phyloP scores from a whole-genome alignment of 441 rosid species.

The Syzygium malaccense region DNA sequence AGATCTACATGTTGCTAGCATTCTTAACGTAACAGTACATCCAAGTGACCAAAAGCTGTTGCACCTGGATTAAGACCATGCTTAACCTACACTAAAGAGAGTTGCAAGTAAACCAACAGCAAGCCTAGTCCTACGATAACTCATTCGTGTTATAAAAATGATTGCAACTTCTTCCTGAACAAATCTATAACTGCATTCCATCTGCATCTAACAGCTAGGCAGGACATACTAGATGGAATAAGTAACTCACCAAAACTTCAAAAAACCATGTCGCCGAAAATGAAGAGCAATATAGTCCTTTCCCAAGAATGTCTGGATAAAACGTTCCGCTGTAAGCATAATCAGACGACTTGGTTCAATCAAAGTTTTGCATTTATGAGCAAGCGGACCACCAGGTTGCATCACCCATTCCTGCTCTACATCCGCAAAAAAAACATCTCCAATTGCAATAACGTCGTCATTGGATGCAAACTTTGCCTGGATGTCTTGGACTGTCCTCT shows the following conservation, averaged over 20 bases:
- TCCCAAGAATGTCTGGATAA: slow-evolving; percentile 89
- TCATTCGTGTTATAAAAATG: neutral
- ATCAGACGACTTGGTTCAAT: slow-evolving; percentile 80
- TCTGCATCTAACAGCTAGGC: neutral
- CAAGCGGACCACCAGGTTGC: slow-evolving; percentile 94
- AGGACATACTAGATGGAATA: neutral
- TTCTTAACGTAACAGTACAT: neutral
- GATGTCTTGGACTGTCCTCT: slow-evolving; percentile 55
- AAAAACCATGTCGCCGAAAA: slow-evolving; percentile 91
- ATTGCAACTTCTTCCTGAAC: neutral
- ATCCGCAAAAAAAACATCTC: slow-evolving; percentile 76
- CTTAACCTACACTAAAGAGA: neutral
- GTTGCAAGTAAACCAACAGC: neutral
- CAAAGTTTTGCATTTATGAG: slow-evolving; percentile 82
- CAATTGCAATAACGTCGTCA: slow-evolving; percentile 76
- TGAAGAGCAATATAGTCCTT: slow-evolving; percentile 75
- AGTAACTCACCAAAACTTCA: slow-evolving; percentile 78
- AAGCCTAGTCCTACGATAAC: neutral
- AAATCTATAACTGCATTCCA: neutral
- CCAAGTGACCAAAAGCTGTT: neutral
- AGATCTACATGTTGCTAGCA: neutral
- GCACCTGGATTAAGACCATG: neutral
- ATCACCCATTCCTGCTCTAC: slow-evolving; percentile 67
- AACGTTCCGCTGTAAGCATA: slow-evolving; percentile 79
- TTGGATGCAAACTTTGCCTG: slow-evolving; percentile 49